Evolutionary conservation across 192 early-diverging fungal species (phyloP).

Genomic region (Coemansia sp.): DNA sequence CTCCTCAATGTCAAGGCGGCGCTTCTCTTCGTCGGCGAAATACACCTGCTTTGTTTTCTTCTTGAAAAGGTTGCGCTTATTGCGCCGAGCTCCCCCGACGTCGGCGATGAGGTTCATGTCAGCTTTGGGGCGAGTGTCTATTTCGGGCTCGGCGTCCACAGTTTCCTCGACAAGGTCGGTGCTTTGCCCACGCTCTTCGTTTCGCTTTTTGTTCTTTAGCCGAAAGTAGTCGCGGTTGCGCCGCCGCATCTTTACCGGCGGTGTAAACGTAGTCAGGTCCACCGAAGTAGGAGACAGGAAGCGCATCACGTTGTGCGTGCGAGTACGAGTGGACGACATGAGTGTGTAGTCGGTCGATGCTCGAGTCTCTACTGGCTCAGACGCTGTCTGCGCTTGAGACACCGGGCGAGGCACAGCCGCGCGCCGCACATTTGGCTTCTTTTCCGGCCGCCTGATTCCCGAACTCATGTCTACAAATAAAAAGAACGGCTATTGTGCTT

Average conservation of each 20-base stretch:
- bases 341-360: slow-evolving; percentile 61
- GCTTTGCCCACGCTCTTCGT: slow-evolving; percentile 33
- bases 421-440: too few relatives aligned
- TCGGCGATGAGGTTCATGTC: slow-evolving; percentile 71
- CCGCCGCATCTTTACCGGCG: slow-evolving; percentile 53
- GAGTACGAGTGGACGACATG: slow-evolving; percentile 55
- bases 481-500: too few relatives aligned
- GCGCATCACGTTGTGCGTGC: slow-evolving; percentile 68
- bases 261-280: slow-evolving; percentile 56
- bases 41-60: slow-evolving; percentile 78
- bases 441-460: too few relatives aligned
- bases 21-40: slow-evolving; percentile 70
- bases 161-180: slow-evolving; percentile 7
- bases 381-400: background rate
- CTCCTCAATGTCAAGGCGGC: slow-evolving; percentile 72
- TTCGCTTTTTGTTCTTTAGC: slow-evolving; percentile 44
- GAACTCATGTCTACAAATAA: too few relatives aligned
- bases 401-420: background rate
- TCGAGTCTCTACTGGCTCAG: slow-evolving; percentile 12
- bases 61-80: slow-evolving; percentile 77
- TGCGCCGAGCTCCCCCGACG: slow-evolving; percentile 68
- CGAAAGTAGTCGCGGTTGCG: slow-evolving; percentile 43
- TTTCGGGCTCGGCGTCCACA: slow-evolving; percentile 15
- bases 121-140: slow-evolving; percentile 25
- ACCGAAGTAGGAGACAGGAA: slow-evolving; percentile 59